Evolutionary conservation across 1,284 basidiomycete species (phyloP).

Genomic region (Wallemia mellicola): DNA sequence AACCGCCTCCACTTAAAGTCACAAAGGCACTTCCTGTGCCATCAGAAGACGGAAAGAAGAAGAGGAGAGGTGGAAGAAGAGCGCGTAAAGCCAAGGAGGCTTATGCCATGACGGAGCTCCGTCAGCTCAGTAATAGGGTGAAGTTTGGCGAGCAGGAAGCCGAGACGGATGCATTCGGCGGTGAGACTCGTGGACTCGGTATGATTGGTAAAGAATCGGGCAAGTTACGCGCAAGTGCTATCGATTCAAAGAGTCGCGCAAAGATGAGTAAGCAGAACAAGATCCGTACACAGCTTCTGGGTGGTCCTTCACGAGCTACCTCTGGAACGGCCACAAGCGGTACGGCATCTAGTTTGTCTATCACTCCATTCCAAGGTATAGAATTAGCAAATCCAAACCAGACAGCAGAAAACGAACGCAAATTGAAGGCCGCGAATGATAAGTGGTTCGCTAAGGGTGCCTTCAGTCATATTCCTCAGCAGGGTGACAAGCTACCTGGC

Average conservation of each 20-base stretch:
- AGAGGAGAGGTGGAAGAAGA: constrained; percentile 81
- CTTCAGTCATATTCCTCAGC: constrained; percentile 9
- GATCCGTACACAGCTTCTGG: constrained; percentile 51
- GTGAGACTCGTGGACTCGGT: constrained; percentile 83
- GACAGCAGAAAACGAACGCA: constrained; percentile 9
- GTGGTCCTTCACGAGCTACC: constrained; percentile 29
- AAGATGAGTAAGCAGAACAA: constrained; percentile 93
- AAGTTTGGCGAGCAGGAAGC: constrained; percentile 84
- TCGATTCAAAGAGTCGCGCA: constrained; percentile 65
- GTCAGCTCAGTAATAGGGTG: constrained; percentile 90
- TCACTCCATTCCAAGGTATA: constrained; percentile 80
- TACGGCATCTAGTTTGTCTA: constrained; percentile 65
- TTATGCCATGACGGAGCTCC: constrained; percentile 81
- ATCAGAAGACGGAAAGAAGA: constrained; percentile 65
- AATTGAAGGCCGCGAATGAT: constrained; percentile 13
- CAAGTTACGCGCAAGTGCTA: constrained; percentile 53
- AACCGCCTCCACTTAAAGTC: constrained; percentile 80
- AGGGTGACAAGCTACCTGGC: background rate
- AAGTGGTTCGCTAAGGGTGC: constrained; percentile 16
- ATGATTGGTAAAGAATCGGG: constrained; percentile 73
- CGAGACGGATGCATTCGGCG: constrained; percentile 67
- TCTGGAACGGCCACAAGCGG: constrained; percentile 28
- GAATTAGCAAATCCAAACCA: constrained; percentile 16
- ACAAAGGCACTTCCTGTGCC: constrained; percentile 86
- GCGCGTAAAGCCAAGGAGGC: constrained; percentile 91